These are phyloP conservation scores for Syzygium malaccense DNA, from an alignment of 441 rosid species.

Conservation along the genomic window DNA sequence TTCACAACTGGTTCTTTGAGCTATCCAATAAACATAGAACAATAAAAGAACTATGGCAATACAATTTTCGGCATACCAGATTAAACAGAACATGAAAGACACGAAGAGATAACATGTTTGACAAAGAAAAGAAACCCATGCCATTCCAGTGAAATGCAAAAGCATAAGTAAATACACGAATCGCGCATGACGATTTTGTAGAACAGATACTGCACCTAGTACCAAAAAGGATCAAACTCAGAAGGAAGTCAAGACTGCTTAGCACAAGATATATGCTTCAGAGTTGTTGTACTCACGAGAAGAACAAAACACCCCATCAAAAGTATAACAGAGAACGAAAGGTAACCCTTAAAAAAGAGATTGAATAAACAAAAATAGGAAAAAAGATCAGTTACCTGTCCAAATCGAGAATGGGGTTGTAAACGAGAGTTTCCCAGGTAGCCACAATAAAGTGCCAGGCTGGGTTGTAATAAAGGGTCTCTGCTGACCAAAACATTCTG, in stretches of 20 bases:
- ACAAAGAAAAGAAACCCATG: background rate
- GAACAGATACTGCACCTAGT: background rate
- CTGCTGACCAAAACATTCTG: constrained; percentile 97
- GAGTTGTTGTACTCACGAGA: background rate
- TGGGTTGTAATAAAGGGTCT: constrained; percentile 90
- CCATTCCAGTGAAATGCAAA: background rate
- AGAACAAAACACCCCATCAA: background rate
- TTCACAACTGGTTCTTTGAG: background rate
- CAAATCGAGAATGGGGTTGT: constrained; percentile 90
- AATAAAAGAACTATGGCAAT: background rate
- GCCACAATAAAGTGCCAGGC: constrained; percentile 90
- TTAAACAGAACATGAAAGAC: background rate
- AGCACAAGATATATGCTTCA: background rate
- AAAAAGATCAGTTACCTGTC: constrained; percentile 61
- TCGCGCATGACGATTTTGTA: background rate
- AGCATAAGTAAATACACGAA: background rate
- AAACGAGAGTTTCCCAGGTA: constrained; percentile 89
- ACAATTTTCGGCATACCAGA: background rate
- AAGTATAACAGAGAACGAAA: background rate
- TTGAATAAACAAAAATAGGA: background rate
- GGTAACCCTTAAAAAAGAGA: background rate
- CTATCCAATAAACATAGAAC: background rate
- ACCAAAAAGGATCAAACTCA: background rate
- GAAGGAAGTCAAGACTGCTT: background rate
- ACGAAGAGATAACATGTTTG: background rate